These are phyloP conservation scores for Aphanomyces stellatus DNA, from an alignment of 352 stramenopile genomes.

Conservation along the genomic window DNA sequence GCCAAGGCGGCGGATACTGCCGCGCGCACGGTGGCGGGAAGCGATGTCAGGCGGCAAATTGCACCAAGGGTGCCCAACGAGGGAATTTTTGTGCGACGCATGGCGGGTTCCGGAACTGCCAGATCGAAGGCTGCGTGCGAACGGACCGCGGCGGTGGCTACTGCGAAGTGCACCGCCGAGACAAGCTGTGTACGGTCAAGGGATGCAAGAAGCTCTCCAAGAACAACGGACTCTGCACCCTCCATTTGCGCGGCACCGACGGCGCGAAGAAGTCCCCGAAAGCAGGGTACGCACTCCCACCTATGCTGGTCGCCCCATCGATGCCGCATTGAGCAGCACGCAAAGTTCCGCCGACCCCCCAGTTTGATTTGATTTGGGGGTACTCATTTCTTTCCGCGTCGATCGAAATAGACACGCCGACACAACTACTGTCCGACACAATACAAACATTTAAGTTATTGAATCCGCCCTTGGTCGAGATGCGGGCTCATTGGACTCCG, in stretches of 20 bases:
- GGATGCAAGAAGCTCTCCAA: slow-evolving; percentile 83
- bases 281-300: not conserved
- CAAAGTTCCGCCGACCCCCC: no score
- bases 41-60: slow-evolving; percentile 75
- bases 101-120: slow-evolving; percentile 80
- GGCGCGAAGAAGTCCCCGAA: not conserved
- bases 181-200: slow-evolving; percentile 71
- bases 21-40: slow-evolving; percentile 71
- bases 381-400: no score
- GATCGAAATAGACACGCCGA: no score
- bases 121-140: slow-evolving; percentile 72
- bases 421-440: no score
- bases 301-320: not conserved
- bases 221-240: slow-evolving; percentile 85
- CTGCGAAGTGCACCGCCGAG: slow-evolving; percentile 77
- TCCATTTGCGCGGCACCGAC: slow-evolving; percentile 63
- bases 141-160: slow-evolving; percentile 76
- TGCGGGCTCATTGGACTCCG: no score
- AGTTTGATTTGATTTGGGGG: no score
- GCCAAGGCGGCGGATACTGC: slow-evolving; percentile 69
- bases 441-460: no score
- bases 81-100: slow-evolving; percentile 63
- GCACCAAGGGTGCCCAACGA: slow-evolving; percentile 74
- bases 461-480: no score
- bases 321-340: no score